Evolutionary conservation across 768 basidiomycete genomes (phyloP).

Genomic region (Agaricus blazei): DNA sequence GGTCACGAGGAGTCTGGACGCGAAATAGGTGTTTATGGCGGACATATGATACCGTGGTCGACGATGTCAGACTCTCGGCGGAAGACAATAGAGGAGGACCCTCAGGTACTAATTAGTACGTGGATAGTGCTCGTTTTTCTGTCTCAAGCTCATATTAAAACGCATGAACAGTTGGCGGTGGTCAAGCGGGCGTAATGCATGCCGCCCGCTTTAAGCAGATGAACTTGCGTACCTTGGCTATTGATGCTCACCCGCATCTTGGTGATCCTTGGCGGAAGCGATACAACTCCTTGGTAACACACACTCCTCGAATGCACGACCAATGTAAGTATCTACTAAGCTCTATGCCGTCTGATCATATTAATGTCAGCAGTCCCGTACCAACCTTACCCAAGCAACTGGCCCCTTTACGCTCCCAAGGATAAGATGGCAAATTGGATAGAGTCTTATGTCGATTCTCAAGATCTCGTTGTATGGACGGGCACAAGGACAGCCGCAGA

Average conservation of each 20-base stretch:
- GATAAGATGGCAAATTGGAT: conserved; percentile 9
- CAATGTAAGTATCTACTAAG: conserved; percentile 1
- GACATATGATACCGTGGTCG: not conserved
- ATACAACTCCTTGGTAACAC: conserved; percentile 3
- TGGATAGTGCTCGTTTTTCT: not conserved
- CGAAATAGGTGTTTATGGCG: conserved; percentile 4
- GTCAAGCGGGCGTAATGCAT: not conserved
- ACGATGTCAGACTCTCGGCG: not conserved
- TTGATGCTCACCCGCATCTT: not conserved
- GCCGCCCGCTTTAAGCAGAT: conserved; percentile 10
- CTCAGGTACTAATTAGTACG: conserved; percentile 4
- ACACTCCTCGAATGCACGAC: conserved; percentile 6
- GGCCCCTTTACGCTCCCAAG: conserved; percentile 3
- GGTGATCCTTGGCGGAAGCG: conserved; percentile 5
- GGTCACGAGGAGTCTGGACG: not conserved
- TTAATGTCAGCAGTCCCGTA: conserved; percentile 1
- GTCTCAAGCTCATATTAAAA: not conserved
- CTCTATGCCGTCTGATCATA: no score
- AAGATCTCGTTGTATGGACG: conserved; percentile 8
- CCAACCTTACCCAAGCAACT: conserved; percentile 1
- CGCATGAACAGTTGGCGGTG: conserved; percentile 1
- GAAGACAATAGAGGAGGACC: not conserved
- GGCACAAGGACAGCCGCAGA: not conserved
- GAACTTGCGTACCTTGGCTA: conserved; percentile 5
- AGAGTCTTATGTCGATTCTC: conserved; percentile 4